Conservation (phyloP, 2,329 filamentous ascomycete species). For the Pestalotiopsis fici region DNA sequence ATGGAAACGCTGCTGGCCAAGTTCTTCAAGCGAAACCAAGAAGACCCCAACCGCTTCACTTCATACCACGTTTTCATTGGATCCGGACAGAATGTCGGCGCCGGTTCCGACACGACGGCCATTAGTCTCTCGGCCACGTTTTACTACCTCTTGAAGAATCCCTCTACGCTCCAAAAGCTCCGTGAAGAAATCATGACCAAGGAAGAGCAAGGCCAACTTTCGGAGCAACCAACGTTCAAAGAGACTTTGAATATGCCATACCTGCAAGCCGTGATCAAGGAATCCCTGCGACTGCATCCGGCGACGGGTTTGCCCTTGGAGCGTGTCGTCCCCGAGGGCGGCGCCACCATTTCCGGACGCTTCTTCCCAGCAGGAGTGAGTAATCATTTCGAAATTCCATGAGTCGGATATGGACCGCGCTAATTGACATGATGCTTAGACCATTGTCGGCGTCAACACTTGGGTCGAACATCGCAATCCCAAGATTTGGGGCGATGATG, state of each 20-base stretch:
- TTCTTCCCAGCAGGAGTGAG: slow-evolving; percentile 24
- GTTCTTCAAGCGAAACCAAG: slow-evolving; percentile 23
- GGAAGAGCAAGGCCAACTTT: slow-evolving; percentile 7
- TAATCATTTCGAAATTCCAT: too few relatives aligned
- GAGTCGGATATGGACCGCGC: neutral
- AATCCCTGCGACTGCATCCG: slow-evolving; percentile 38
- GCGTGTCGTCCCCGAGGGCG: slow-evolving; percentile 25
- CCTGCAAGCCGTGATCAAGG: slow-evolving; percentile 55
- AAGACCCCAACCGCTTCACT: slow-evolving; percentile 32
- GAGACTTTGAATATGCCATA: slow-evolving; percentile 40
- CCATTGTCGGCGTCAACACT: slow-evolving; percentile 34
- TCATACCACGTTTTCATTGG: slow-evolving; percentile 19
- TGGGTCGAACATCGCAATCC: slow-evolving; percentile 35
- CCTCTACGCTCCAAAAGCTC: slow-evolving; percentile 9
- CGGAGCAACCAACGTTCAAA: slow-evolving; percentile 17
- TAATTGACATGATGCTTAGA: slow-evolving; percentile 10
- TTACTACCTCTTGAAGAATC: slow-evolving; percentile 22
- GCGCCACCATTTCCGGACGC: slow-evolving; percentile 23
- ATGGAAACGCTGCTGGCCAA: slow-evolving; percentile 26
- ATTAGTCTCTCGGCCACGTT: slow-evolving; percentile 30
- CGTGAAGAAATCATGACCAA: slow-evolving; percentile 23
- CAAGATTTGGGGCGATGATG: slow-evolving; percentile 32
- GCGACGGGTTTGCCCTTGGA: slow-evolving; percentile 24
- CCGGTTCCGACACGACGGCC: slow-evolving; percentile 37
- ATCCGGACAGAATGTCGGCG: slow-evolving; percentile 27